Base-by-base conservation (phyloP, 768 basidiomycete species). In the Mycena vulgaris region DNA sequence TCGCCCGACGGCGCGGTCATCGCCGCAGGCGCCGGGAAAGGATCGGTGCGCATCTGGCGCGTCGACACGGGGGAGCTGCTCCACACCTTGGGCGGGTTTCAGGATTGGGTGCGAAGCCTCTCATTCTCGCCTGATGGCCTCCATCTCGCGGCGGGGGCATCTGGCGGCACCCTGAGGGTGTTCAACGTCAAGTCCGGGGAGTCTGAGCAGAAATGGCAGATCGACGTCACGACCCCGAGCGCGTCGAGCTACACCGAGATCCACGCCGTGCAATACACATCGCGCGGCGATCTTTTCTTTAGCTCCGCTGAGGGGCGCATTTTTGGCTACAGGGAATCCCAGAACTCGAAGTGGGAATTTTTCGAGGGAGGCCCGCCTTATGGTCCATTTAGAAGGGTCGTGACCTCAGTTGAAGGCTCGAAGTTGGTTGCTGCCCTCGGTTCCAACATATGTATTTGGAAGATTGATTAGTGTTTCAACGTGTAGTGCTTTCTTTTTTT, bases 1-100 rank as follows among this genome's bases (percentile, higher is more conserved):
- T 76, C 76, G 7, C 67, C 73, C 16, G 73, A 76, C 39, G 75
- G 77, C 13, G 49, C 35, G 10, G 68, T 70, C 25, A 28, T 78
- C 58, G 75, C 71, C 6, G 72, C 68, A 0, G 76, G 77, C 2
- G 52, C 68, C 3, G 71, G 66, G 3, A 75, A 78, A 52, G 2
- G 21, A 21, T 53, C 31, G 17, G 65, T 72, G 23, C 73, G 74
- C n/a, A 48, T 76, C 17, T 78, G 75, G 77, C 28, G 68, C 39
- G 64, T 63, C 39, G 58, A 56, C 6, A 63, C 72, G 6, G 76
- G 76, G 5, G 58, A 70, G 27, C 62, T 70, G 16, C 31, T 75
- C 1, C 65, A 66, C 69, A 66, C 59, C 23, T 60, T 75, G 19
- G 45, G 61, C 23, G 68, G 65, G 0, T 73, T 59, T 56, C 13